These are phyloP conservation scores for Excoecaria cochinchinensis DNA, from an alignment of 345 rosid genomes.

Conservation along the genomic window DNA sequence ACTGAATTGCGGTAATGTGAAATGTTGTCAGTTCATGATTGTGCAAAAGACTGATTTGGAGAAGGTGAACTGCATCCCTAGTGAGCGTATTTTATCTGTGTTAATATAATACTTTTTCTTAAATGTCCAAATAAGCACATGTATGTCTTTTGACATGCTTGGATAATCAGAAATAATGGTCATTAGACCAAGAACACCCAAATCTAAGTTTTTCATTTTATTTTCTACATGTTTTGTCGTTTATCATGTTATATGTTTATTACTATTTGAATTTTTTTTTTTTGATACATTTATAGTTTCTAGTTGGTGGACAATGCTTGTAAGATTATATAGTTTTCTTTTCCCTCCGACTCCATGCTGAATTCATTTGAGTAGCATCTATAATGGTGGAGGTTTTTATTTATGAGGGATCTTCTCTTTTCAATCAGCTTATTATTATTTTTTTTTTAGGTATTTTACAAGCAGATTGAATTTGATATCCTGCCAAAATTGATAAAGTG, in stretches of 20 bases:
- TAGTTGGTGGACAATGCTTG: neutral
- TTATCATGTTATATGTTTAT: neutral
- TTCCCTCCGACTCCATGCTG: neutral
- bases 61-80: no score
- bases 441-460: neutral
- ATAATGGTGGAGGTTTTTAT: neutral
- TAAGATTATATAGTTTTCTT: neutral
- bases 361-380: neutral
- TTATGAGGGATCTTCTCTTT: neutral
- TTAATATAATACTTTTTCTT: neutral
- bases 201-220: neutral
- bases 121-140: neutral
- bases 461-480: neutral
- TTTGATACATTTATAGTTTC: neutral
- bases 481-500: neutral
- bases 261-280: neutral
- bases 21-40: no score
- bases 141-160: neutral
- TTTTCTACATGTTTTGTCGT: neutral
- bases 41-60: no score
- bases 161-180: neutral
- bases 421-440: neutral
- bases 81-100: no score
- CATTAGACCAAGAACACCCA: neutral
- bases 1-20: no score